These are phyloP conservation scores for Eragrostis nindensis DNA, from an alignment of 176 grass and related monocot genomes.

Conservation along the genomic window DNA sequence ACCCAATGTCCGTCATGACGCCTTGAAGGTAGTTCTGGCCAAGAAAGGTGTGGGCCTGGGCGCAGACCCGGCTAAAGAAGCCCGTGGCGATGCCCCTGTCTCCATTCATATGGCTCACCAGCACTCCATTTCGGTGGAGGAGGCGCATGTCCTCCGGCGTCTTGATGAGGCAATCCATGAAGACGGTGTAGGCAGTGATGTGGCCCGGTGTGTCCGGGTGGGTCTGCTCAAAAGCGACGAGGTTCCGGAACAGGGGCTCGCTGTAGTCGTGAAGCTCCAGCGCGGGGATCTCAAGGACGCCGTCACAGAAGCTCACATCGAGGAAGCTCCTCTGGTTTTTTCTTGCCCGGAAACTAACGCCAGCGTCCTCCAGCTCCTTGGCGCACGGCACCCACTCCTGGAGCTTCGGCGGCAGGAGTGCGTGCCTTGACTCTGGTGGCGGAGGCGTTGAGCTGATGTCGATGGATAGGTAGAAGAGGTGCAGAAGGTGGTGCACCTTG, in stretches of 20 bases:
- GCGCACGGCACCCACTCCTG: constrained; percentile 39
- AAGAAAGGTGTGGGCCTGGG: background rate
- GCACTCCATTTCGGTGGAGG: background rate
- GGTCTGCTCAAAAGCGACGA: constrained; percentile 58
- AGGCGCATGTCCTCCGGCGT: constrained; percentile 39
- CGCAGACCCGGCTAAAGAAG: constrained; percentile 29
- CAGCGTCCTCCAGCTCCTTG: constrained; percentile 42
- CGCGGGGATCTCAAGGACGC: constrained; percentile 47
- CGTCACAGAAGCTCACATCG: constrained; percentile 5
- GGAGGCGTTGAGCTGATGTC: too few relatives aligned
- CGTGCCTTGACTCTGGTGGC: background rate
- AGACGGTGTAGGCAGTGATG: constrained; percentile 39
- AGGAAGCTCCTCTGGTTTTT: constrained; percentile 2
- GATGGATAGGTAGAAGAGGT: constrained; percentile 36
- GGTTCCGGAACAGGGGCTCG: constrained; percentile 28
- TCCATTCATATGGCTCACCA: constrained; percentile 29
- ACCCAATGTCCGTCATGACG: constrained; percentile 21
- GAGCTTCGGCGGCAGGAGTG: background rate
- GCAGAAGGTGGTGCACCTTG: constrained; percentile 40
- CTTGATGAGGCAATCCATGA: constrained; percentile 50
- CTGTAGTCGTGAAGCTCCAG: constrained; percentile 42
- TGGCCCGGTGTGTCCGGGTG: background rate
- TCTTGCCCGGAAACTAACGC: constrained; percentile 9
- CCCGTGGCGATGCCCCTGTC: background rate
- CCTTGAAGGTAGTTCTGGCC: constrained; percentile 36